These are phyloP conservation scores for Globisporangium iwayamae DNA, from an alignment of 352 stramenopile species.

Conservation along the genomic window DNA sequence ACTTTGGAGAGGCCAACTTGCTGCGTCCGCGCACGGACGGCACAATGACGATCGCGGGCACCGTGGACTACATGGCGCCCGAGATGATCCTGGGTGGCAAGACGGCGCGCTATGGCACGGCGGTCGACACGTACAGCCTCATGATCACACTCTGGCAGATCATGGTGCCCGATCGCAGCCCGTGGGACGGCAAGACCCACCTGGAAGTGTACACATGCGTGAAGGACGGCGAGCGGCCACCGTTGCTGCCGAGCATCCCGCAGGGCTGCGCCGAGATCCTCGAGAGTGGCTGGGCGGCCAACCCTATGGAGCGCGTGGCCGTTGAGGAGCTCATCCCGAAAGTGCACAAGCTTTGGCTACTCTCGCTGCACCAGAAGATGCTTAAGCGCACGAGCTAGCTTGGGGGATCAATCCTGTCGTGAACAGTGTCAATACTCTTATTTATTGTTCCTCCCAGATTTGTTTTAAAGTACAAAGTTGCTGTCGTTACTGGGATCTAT, in stretches of 20 bases:
- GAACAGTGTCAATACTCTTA: neutral
- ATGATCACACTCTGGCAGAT: conserved; percentile 89
- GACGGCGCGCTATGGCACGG: conserved; percentile 71
- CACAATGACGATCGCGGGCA: conserved; percentile 85
- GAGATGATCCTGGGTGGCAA: conserved; percentile 86
- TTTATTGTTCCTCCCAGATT: conserved; percentile 3
- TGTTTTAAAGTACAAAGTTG: neutral
- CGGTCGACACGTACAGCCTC: conserved; percentile 80
- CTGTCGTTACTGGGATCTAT: neutral
- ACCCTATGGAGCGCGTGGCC: conserved; percentile 66
- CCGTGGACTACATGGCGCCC: conserved; percentile 83
- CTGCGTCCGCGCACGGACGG: conserved; percentile 66
- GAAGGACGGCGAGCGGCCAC: conserved; percentile 65
- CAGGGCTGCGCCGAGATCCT: conserved; percentile 71
- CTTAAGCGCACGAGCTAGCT: conserved; percentile 49
- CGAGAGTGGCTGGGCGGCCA: conserved; percentile 63
- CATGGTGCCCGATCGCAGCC: conserved; percentile 70
- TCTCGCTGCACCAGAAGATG: conserved; percentile 71
- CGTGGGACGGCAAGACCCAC: conserved; percentile 71
- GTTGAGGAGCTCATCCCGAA: conserved; percentile 74
- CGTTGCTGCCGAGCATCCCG: conserved; percentile 64
- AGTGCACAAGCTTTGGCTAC: conserved; percentile 74
- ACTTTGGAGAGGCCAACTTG: conserved; percentile 86
- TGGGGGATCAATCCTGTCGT: neutral
- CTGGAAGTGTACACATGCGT: conserved; percentile 80